Evolutionary conservation across 139 green algal species (phyloP), one percentile per base, ranked within the genome.

Genomic region (Picochlorum sp.): DNA sequence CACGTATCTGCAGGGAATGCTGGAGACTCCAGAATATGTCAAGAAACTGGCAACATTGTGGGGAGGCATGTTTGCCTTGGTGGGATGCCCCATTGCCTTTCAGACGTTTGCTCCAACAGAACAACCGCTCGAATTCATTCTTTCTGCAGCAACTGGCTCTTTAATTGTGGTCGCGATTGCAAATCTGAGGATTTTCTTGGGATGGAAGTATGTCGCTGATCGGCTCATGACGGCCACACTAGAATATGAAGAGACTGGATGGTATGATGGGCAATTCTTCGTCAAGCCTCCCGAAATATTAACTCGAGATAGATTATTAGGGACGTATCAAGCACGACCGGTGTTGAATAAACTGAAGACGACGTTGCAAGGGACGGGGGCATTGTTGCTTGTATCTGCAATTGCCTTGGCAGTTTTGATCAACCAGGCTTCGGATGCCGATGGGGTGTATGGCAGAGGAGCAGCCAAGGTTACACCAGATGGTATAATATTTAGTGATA

Each of bases 201-300:
- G 81, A 16, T 98, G 91, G 91, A 68, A 72, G 7, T 98, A 97
- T 60, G 89, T 98, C 10, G 82, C 83, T 6, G 85, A 95, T 57
- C 74, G 92, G 4, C 72, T 98, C 34, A 80, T 97, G 34, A 83
- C 61, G 24, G 92, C 92, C 0, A 72, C 73, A 16, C 67, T 95
- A 4, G 81, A 86, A 34, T 97, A 97, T 67, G 90, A 97, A 78
- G 90, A 87, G 65, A 83, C 81, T 15, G 81, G 81, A 15, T 87
- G 79, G 78, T 89, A 87, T 70, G 82, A 89, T 60, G 81, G 85
- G 7, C 83, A 92, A 69, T 65, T 78, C 11, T 94, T 86, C 68
- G 80, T 90, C 23, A 95, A 95, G 66, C 82, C 85, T 0, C 87
- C 83, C 0, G 86, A 93, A 65, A 79, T 95, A 30, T 73, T 95